A percentile compares a stretch with the other conserved stretches of the same genome.
Evolutionary conservation across 345 rosid species (phyloP).

Genomic region (Arabidopsis thaliana): TAIR10.1 NC_003070.9:2702001-2702500

Average conservation of each 20-base stretch:
- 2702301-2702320: constrained; percentile 93
- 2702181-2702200: neutral
- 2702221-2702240: neutral
- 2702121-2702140: constrained; percentile 3
- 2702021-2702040: neutral
- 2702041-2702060: neutral
- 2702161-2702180: neutral
- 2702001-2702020: constrained; percentile 1
- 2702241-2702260: constrained; percentile 33
- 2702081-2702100: constrained; percentile 14
- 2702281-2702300: constrained; percentile 85
- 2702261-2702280: constrained; percentile 92
- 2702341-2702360: constrained; percentile 97
- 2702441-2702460: neutral
- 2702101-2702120: neutral
- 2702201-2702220: constrained; percentile 1
- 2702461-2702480: neutral
- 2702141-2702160: neutral
- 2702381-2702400: constrained; percentile 85
- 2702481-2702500: neutral
- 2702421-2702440: neutral
- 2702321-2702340: constrained; percentile 91
- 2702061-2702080: neutral
- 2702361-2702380: constrained; percentile 96
- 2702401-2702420: constrained; percentile 14